phyloP scores from a whole-genome alignment of 257 asterid genomes.

The Solanum paucissectum region DNA sequence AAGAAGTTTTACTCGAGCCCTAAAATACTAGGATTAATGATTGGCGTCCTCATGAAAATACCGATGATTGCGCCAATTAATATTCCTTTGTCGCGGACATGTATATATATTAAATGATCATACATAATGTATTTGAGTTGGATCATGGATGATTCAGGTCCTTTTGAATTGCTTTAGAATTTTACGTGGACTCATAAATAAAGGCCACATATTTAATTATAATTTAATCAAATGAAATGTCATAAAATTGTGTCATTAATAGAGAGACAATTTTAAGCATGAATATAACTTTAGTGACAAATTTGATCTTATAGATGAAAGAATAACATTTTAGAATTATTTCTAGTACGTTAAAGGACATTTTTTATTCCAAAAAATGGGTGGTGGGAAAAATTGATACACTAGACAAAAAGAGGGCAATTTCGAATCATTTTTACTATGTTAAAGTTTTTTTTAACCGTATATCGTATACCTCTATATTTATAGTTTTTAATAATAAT shows the following conservation, averaged over 20 bases:
- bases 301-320: background rate
- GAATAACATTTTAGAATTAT: too few species aligned
- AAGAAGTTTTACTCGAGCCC: too few species aligned
- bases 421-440: background rate
- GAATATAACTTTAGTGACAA: background rate
- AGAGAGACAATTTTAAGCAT: background rate
- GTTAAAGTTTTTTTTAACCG: background rate
- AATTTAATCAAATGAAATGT: too few species aligned
- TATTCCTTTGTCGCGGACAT: background rate
- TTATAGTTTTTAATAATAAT: background rate
- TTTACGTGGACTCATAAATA: too few species aligned
- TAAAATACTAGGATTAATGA: too few species aligned
- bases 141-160: too few species aligned
- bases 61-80: too few species aligned
- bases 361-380: background rate
- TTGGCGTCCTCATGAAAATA: background rate
- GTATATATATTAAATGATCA: background rate
- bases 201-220: too few species aligned
- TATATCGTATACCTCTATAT: background rate
- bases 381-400: background rate
- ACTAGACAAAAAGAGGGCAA: background rate
- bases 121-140: background rate
- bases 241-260: too few species aligned
- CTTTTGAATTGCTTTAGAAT: too few species aligned
- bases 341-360: background rate